Conservation (phyloP, 805 yeast genomes). For the Clavispora phyllophila region DNA sequence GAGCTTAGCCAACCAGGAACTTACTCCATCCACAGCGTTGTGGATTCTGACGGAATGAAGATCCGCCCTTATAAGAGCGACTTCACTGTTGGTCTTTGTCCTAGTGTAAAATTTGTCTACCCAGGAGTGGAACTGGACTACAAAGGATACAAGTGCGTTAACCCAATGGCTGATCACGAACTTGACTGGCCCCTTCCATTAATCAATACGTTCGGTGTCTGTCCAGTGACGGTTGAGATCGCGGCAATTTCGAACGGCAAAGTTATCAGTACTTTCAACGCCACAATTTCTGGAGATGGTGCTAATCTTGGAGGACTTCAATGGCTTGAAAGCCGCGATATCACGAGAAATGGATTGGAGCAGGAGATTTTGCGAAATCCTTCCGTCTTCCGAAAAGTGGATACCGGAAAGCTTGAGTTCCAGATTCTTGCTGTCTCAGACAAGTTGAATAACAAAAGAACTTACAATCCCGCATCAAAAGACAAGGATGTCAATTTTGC, state of each 20-base stretch:
- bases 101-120: slow-evolving; percentile 53
- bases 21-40: slow-evolving; percentile 65
- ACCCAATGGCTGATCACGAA: slow-evolving; percentile 31
- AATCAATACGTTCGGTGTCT: slow-evolving; percentile 65
- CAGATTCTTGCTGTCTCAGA: slow-evolving; percentile 31
- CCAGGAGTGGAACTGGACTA: slow-evolving; percentile 21
- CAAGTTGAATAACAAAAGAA: slow-evolving; percentile 26
- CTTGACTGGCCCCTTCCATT: slow-evolving; percentile 35
- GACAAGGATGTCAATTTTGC: slow-evolving; percentile 31
- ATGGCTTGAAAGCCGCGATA: slow-evolving; percentile 16
- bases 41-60: slow-evolving; percentile 57
- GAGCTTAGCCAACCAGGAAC: slow-evolving; percentile 69
- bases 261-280: slow-evolving; percentile 17
- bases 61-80: slow-evolving; percentile 59
- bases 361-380: slow-evolving; percentile 30
- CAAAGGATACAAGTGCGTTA: slow-evolving; percentile 51
- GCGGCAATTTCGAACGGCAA: slow-evolving; percentile 24
- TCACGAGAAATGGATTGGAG: slow-evolving; percentile 31
- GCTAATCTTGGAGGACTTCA: slow-evolving; percentile 23
- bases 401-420: slow-evolving; percentile 26
- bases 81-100: slow-evolving; percentile 70
- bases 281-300: slow-evolving; percentile 15
- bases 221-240: slow-evolving; percentile 47
- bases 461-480: slow-evolving; percentile 33
- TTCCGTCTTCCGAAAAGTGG: slow-evolving; percentile 13